These are phyloP conservation scores for Diaporthe sp. DNA, from an alignment of 2,329 filamentous ascomycete genomes.

Conservation along the genomic window DNA sequence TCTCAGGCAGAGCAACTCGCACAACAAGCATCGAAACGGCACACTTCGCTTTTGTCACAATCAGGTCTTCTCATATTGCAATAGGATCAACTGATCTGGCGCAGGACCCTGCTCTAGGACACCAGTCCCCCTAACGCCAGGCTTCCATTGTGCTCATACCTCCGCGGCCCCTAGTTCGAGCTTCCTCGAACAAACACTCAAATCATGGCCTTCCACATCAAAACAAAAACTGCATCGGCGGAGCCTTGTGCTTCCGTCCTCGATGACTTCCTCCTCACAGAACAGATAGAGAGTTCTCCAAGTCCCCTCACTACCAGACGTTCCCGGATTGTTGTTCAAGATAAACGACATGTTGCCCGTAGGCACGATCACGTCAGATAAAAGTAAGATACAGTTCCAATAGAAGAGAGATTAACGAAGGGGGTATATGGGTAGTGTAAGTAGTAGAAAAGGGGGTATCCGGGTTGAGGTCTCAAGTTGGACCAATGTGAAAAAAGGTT, in stretches of 20 bases:
- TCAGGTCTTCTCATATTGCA: slow-evolving; percentile 31
- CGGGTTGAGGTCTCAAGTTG: not conserved
- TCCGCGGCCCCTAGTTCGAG: not conserved
- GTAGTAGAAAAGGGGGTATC: slow-evolving; percentile 38
- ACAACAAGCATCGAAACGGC: not conserved
- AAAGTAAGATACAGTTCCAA: slow-evolving; percentile 33
- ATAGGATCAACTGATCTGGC: not conserved
- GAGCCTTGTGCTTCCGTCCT: not conserved
- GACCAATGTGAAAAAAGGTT: slow-evolving; percentile 48
- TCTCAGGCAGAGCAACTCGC: no score
- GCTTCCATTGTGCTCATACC: slow-evolving; percentile 16
- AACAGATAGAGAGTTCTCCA: not conserved
- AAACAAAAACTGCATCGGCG: not conserved
- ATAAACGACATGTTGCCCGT: slow-evolving; percentile 9
- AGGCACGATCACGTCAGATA: slow-evolving; percentile 16
- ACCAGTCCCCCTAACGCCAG: slow-evolving; percentile 5
- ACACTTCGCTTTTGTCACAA: not conserved
- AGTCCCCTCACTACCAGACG: not conserved
- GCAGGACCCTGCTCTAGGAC: slow-evolving; percentile 10
- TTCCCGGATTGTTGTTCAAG: not conserved
- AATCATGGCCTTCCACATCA: not conserved
- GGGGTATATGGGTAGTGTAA: slow-evolving; percentile 37
- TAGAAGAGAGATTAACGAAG: slow-evolving; percentile 36
- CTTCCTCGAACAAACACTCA: not conserved
- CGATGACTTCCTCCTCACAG: not conserved